Evolutionary conservation across 1,284 basidiomycete genomes (phyloP), one percentile per base, ranked within the genome.

Genomic region (Meripilus lineatus): DNA sequence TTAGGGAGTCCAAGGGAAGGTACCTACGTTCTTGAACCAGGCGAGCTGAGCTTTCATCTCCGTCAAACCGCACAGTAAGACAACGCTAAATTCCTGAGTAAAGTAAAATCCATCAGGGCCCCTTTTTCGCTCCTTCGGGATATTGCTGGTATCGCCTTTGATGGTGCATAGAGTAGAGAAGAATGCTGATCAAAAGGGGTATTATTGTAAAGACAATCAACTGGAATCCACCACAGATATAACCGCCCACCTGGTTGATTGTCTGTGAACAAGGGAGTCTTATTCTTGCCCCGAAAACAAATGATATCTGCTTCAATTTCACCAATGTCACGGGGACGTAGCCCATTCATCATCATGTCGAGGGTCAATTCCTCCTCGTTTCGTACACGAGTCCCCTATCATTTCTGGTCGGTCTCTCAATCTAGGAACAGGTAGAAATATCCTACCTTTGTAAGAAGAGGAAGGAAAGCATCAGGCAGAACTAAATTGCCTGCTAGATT

Each of bases 11-110:
- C n/a, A n/a, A n/a, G n/a, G n/a, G n/a, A n/a, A n/a, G n/a, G n/a
- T 22, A 56, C 62, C 45, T 30, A 65, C 64, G 8, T 66, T 48
- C 36, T 74, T 66, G n/a, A 39, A 54, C 77, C 77, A 79, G n/a
- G 58, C 49, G 14, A 74, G 59, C 45, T 71, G 66, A 0, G 72
- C 70, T 38, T 68, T 62, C 4, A 74, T 37, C 46, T 74, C 72
- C 0, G 72, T 70, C 24, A 72, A 54, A 3, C 77, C 77, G 44
- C 75, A 75, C 28, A 66, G 58, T 37, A 79, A 57, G 18, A 79
- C 61, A 40, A 79, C 59, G 14, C 72, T 65, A 51, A 67, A 77
- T 10, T 62, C 52, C 30, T 70, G 66, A 32, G 57, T 51, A 48
- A 69, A 78, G 42, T 64, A 71, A 4, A 43, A 40, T 11, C 61